Conservation (phyloP, 179 eudicot species). For the Camellia oleifera region DNA sequence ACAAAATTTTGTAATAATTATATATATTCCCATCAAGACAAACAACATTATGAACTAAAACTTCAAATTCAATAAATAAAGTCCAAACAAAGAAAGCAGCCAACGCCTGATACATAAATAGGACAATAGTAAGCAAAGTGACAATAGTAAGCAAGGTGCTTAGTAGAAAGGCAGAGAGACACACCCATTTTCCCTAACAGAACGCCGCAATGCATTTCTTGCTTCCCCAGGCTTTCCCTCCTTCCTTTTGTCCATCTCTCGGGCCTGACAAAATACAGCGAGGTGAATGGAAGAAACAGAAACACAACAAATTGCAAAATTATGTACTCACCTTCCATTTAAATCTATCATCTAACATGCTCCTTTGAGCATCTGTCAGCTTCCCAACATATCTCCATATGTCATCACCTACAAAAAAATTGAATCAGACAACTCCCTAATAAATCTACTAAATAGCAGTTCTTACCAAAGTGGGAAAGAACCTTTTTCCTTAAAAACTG, state of each 20-base stretch:
- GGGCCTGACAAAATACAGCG: slow-evolving; percentile 49
- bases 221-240: slow-evolving; percentile 98
- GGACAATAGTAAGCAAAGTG: neutral
- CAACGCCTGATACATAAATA: neutral
- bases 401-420: slow-evolving; percentile 65
- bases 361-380: slow-evolving; percentile 91
- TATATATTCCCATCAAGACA: neutral
- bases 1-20: neutral
- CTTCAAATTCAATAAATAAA: neutral
- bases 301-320: neutral
- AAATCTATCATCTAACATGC: slow-evolving; percentile 96
- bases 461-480: neutral
- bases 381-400: slow-evolving; percentile 94
- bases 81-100: slow-evolving; percentile 9
- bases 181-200: slow-evolving; percentile 96
- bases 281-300: slow-evolving; percentile 9
- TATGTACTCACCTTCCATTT: slow-evolving; percentile 68
- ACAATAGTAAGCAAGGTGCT: neutral
- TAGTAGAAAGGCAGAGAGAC: slow-evolving; percentile 17
- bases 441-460: neutral
- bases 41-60: neutral
- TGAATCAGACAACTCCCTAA: neutral
- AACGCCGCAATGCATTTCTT: slow-evolving; percentile 78
- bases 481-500: neutral
- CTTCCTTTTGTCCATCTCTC: slow-evolving; percentile 95